Evolutionary conservation across 2,329 filamentous ascomycete species (phyloP), one percentile per base, ranked within the genome.

Genomic region (Ceratocystis destructans): DNA sequence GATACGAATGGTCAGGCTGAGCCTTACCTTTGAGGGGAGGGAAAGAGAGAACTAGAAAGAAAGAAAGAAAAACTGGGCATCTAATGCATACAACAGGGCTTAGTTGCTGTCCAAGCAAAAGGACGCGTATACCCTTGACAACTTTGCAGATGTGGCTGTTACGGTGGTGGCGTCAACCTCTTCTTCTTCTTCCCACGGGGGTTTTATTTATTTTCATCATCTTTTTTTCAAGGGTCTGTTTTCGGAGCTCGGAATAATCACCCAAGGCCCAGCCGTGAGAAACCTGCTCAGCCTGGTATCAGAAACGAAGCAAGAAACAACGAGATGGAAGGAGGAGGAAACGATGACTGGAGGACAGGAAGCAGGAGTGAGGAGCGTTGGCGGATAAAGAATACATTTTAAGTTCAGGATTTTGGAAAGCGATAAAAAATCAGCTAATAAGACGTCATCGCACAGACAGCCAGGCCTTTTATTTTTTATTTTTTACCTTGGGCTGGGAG

Each of bases 71-170:
- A 57, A 33, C 33, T 7, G 12, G 53, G 31, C 53, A 31, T 55
- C 15, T 55, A 1, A 28, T 57, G 53, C 28, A 57, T 57, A 33
- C 17, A 33, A 17, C 53, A 57, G 53, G 53, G 53, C 53, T 33
- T 33, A 33, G 53, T 17, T 3, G 15, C 12, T 57, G 53, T 57
- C 53, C 53, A 57, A 57, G 53, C 33, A 37, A 57, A 17, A 57
- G 25, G 53, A 57, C 53, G 53, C 53, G 53, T 57, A 57, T 28
- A 57, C 53, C 25, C 53, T 57, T 57, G 53, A 17, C 53, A 57
- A n/a, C 12, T 31, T 3, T 53, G 48, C 48, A 25, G 5, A 25
- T 33, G 28, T 57, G 15, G 53, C 25, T 57, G 25, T 17, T 15
- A 57, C 28, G 15, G 53, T 57, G 50, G 50, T 25, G 53, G 25